Percentiles rank a stretch among this genome's conserved stretches.
Conservation (phyloP, 2,329 filamentous ascomycete species). For the Cadophora sp. region DNA sequence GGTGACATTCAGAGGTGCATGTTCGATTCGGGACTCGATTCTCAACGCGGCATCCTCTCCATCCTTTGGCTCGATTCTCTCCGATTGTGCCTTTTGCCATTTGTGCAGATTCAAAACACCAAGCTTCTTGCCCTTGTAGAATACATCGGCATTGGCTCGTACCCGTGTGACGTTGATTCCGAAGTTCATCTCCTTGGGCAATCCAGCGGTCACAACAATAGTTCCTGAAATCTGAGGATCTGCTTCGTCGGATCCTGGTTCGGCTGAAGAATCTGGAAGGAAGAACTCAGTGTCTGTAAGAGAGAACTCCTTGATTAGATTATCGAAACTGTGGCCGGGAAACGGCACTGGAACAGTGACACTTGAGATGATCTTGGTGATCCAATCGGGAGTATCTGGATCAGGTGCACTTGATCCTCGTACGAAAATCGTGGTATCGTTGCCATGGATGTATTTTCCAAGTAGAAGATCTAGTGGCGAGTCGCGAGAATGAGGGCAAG, state of each 20-base stretch:
- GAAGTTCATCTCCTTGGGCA: conserved; percentile 89
- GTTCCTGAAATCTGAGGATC: conserved; percentile 83
- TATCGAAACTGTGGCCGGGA: conserved; percentile 80
- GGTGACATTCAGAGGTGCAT: conserved; percentile 84
- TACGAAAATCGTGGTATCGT: conserved; percentile 80
- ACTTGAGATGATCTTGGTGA: conserved; percentile 79
- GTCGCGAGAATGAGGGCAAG: conserved; percentile 77
- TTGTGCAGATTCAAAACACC: conserved; percentile 79
- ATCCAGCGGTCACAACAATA: conserved; percentile 76
- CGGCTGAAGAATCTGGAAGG: conserved; percentile 80
- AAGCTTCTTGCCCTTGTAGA: conserved; percentile 78
- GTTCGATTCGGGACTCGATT: conserved; percentile 76
- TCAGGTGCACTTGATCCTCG: conserved; percentile 75
- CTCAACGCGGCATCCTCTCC: conserved; percentile 68
- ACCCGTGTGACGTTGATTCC: conserved; percentile 79
- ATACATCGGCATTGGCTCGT: conserved; percentile 79
- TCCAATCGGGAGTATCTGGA: conserved; percentile 78
- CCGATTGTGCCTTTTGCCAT: conserved; percentile 88
- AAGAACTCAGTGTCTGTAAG: conserved; percentile 85
- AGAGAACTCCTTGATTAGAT: conserved; percentile 86
- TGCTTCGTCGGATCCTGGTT: conserved; percentile 74
- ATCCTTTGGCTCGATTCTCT: conserved; percentile 63
- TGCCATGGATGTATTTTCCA: conserved; percentile 80
- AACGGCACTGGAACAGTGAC: conserved; percentile 86
- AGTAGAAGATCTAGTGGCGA: conserved; percentile 88